Evolutionary conservation across 352 stramenopile species (phyloP), one percentile per base, ranked within the genome.

Genomic region (Phytophthora crassamura): DNA sequence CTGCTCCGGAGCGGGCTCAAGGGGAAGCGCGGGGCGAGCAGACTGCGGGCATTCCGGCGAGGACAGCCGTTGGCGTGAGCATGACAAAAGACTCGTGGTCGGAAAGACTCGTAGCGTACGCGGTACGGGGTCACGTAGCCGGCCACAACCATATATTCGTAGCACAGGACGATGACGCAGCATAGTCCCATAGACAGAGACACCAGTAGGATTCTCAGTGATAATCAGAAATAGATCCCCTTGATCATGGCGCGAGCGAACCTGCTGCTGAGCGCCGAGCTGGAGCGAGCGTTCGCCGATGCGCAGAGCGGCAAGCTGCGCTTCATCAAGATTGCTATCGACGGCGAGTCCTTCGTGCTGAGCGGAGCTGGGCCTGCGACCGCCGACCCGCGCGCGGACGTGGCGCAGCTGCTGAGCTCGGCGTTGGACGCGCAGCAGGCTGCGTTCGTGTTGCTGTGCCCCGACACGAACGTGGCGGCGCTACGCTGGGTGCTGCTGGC

Each of bases 401-500:
- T 77, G 25, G 46, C 63, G 55, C 67, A 75, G 34, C 55, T 80
- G 35, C 53, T 74, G 11, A 11, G 52, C 25, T 61, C 64, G 16
- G 43, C 72, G 16, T 49, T 90, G 22, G 42, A 49, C 6, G 61
- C 74, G 0, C 57, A 80, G n/a, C 60, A 90, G 33, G 86, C 86
- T 12, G 72, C 79, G 20, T 94, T 94, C 50, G 78, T 91, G 69
- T 64, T 94, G 25, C 83, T 93, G 53, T 94, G 86, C 43, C 69
- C 84, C n/a, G 81, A 92, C 38, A 86, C 89, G 51, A 78, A 82
- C 62, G 82, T 89, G 43, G 64, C 82, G 4, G 83, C 86, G 40
- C 53, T 92, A 55, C 83, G 84, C 32, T 96, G 88, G 88, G 76
- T 94, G 25, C 53, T 96, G 51, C 62, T 95, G 8, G 84, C 85